Evolutionary conservation across 1,284 basidiomycete genomes (phyloP).

Genomic region (Anthracocystis walkeri): DNA sequence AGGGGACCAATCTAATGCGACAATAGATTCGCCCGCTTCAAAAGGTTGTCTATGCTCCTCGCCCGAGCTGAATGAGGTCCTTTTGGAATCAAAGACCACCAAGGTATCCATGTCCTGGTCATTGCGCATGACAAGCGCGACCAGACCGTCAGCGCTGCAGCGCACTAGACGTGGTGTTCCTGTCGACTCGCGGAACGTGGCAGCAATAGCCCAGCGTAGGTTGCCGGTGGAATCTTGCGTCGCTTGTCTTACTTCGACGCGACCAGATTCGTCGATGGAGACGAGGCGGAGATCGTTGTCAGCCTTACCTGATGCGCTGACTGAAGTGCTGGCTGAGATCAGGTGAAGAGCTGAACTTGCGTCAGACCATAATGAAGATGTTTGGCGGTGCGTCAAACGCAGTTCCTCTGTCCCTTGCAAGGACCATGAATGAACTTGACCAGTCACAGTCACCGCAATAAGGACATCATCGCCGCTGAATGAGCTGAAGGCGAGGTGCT

Average conservation of each 20-base stretch:
- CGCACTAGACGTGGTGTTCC: constrained; percentile 1
- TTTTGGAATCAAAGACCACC: constrained; percentile 90
- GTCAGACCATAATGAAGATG: constrained; percentile 2
- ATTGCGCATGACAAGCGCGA: constrained; percentile 20
- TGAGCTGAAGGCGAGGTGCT: constrained; percentile 9
- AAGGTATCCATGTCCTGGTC: constrained; percentile 17
- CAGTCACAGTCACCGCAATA: constrained; percentile 10
- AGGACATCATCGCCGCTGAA: constrained; percentile 7
- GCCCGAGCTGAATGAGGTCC: constrained; percentile 91
- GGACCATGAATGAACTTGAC: constrained; percentile 14
- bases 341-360: constrained; percentile 3
- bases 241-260: constrained; percentile 12
- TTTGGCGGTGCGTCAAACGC: not conserved
- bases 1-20: constrained; percentile 44
- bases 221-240: not conserved
- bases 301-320: not conserved
- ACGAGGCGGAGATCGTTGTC: constrained; percentile 15
- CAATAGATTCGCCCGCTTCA: constrained; percentile 11
- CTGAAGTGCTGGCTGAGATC: constrained; percentile 5
- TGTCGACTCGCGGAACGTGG: constrained; percentile 5
- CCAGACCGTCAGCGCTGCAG: constrained; percentile 18
- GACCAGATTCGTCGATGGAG: constrained; percentile 11
- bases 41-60: constrained; percentile 50
- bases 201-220: constrained; percentile 13
- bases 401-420: constrained; percentile 5